phyloP scores from a whole-genome alignment of 352 stramenopile genomes.

The Phytophthora pistaciae region DNA sequence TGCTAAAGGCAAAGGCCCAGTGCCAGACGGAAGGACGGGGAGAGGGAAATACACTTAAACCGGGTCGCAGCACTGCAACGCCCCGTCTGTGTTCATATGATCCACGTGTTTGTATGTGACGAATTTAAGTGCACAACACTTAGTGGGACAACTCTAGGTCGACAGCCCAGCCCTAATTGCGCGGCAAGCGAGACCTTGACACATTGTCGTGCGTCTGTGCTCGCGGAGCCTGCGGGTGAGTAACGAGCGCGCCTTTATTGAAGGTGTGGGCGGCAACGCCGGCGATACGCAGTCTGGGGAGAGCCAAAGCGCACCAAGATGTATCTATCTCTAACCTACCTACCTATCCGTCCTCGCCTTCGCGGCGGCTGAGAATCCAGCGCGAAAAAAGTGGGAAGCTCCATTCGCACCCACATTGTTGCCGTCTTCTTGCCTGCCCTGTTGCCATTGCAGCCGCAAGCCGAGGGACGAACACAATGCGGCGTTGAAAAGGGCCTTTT shows the following conservation, averaged over 20 bases:
- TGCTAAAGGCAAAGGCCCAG: slow-evolving; percentile 15
- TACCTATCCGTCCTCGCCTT: neutral
- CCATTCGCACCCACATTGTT: neutral
- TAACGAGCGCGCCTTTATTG: neutral
- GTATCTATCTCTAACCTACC: neutral
- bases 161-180: neutral
- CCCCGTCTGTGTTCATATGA: neutral
- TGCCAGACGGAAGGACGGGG: slow-evolving; percentile 35
- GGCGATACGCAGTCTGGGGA: no score
- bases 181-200: no score
- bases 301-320: neutral
- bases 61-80: neutral
- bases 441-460: neutral
- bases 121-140: neutral
- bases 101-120: neutral
- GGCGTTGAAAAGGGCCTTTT: neutral
- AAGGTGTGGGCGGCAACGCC: no score
- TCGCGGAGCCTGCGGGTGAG: neutral
- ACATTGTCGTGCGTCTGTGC: neutral
- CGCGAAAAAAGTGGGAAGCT: neutral
- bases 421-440: neutral
- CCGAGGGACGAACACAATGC: slow-evolving; percentile 3
- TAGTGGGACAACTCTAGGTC: neutral
- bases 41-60: slow-evolving; percentile 25
- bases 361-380: slow-evolving; percentile 2